A percentile compares a stretch with the other conserved stretches of the same genome.
Conservation (phyloP, 2,329 filamentous ascomycete species). For the Ustilaginoidea virens region DNA sequence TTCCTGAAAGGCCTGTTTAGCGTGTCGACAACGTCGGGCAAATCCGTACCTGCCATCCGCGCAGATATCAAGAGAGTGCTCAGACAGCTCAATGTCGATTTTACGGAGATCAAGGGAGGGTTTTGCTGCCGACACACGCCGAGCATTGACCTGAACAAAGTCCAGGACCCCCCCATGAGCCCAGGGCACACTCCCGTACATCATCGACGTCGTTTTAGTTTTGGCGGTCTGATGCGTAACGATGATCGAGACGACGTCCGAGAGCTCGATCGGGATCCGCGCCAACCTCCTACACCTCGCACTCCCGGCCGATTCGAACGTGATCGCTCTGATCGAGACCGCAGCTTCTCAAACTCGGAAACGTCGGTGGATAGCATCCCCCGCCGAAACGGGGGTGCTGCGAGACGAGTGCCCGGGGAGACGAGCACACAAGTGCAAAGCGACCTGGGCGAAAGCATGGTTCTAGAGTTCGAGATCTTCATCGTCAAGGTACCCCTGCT, state of each 20-base stretch:
- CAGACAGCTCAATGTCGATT: constrained; percentile 77
- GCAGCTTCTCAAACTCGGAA: constrained; percentile 76
- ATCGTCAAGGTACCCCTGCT: constrained; percentile 95
- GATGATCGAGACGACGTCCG: constrained; percentile 55
- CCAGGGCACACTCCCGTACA: constrained; percentile 37
- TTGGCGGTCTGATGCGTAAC: constrained; percentile 47
- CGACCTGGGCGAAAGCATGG: constrained; percentile 71
- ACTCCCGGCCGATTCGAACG: constrained; percentile 25
- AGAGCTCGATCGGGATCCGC: constrained; percentile 33
- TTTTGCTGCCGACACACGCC: constrained; percentile 81
- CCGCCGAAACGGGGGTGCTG: constrained; percentile 29
- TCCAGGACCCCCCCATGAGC: constrained; percentile 47
- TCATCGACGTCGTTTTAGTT: constrained; percentile 69
- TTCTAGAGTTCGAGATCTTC: constrained; percentile 85
- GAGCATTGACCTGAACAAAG: constrained; percentile 73
- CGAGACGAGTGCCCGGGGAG: constrained; percentile 57
- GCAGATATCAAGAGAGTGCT: constrained; percentile 83
- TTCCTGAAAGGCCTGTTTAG: constrained; percentile 95
- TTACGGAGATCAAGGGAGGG: constrained; percentile 80
- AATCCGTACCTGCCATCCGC: constrained; percentile 73
- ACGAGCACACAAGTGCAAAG: constrained; percentile 86
- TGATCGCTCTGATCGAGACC: constrained; percentile 27
- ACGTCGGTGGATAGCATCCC: constrained; percentile 62
- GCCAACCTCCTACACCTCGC: constrained; percentile 23
- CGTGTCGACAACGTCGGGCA: constrained; percentile 89